Percentiles rank a stretch among this genome's conserved stretches.
Conservation (phyloP, 352 stramenopile species). For the Phytophthora syringae region DNA sequence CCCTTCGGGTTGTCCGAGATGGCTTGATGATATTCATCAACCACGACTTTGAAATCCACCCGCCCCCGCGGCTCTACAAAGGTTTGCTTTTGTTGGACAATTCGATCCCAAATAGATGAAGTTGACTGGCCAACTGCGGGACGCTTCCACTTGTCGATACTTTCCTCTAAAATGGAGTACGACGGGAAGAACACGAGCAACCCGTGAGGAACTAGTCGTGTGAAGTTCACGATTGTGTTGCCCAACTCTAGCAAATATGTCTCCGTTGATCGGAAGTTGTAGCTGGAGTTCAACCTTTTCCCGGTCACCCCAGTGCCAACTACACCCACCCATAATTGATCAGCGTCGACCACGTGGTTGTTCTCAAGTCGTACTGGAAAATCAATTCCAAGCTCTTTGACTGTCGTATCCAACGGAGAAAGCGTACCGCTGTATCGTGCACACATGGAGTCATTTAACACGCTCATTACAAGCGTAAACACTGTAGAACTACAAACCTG, state of each 20-base stretch:
- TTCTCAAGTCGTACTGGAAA: slow-evolving; percentile 98
- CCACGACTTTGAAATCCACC: slow-evolving; percentile 78
- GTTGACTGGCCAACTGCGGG: slow-evolving; percentile 45
- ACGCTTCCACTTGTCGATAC: slow-evolving; percentile 76
- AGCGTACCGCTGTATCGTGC: slow-evolving; percentile 93
- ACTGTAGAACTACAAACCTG: slow-evolving; percentile 44
- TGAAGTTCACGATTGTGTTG: slow-evolving; percentile 96
- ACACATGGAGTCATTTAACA: slow-evolving; percentile 11
- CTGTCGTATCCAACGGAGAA: slow-evolving; percentile 95
- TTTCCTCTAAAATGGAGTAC: slow-evolving; percentile 95
- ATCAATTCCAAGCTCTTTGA: slow-evolving; percentile 95
- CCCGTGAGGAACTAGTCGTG: slow-evolving; percentile 94
- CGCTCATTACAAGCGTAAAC: neutral
- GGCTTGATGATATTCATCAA: slow-evolving; percentile 82
- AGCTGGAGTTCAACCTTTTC: slow-evolving; percentile 95
- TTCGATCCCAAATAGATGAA: slow-evolving; percentile 81
- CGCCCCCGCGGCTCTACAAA: slow-evolving; percentile 81
- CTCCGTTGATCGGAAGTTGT: slow-evolving; percentile 92
- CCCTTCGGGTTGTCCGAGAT: slow-evolving; percentile 83
- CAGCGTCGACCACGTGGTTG: slow-evolving; percentile 95
- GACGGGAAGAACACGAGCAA: slow-evolving; percentile 99
- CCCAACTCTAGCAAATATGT: slow-evolving; percentile 97
- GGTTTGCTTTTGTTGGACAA: slow-evolving; percentile 77
- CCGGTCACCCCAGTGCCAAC: slow-evolving; percentile 94
- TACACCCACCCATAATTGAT: slow-evolving; percentile 91